Conservation (phyloP, 2,329 filamentous ascomycete genomes). For the Epichloe sp. region DNA sequence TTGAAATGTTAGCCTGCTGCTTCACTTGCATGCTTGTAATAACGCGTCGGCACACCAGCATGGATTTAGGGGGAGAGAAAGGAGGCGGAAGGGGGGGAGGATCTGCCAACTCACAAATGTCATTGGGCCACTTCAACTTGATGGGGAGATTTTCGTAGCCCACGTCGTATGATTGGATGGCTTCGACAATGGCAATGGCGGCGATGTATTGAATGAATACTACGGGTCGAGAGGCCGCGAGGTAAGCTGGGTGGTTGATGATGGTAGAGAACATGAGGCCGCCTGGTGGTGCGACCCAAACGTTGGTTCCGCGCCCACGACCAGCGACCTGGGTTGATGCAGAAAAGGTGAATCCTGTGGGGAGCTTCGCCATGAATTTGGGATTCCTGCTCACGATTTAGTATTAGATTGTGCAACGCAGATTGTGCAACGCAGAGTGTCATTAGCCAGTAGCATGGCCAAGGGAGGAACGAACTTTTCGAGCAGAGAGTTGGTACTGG, state of each 20-base stretch:
- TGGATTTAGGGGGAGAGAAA: background rate
- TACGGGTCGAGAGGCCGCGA: constrained; percentile 62
- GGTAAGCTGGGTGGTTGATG: constrained; percentile 66
- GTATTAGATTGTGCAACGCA: no score
- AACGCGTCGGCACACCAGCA: no score
- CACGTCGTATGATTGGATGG: constrained; percentile 64
- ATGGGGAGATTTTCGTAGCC: constrained; percentile 67
- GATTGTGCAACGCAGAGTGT: no score
- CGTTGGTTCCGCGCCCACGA: constrained; percentile 78
- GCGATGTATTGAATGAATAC: constrained; percentile 92
- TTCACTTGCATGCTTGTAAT: background rate
- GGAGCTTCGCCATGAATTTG: constrained; percentile 59
- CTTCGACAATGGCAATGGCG: constrained; percentile 74
- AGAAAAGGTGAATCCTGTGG: constrained; percentile 74
- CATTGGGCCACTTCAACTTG: constrained; percentile 95
- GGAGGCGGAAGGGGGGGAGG: no score
- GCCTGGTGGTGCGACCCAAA: constrained; percentile 87
- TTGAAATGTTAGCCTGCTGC: background rate
- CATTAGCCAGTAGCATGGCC: no score
- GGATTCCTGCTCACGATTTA: constrained; percentile 47
- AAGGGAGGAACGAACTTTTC: constrained; percentile 51
- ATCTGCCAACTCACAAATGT: constrained; percentile 50
- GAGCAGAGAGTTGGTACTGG: constrained; percentile 83
- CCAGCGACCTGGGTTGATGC: constrained; percentile 82
- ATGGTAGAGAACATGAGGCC: constrained; percentile 79